phyloP scores from a whole-genome alignment of 2,329 filamentous ascomycete species.

The Apiospora marii region DNA sequence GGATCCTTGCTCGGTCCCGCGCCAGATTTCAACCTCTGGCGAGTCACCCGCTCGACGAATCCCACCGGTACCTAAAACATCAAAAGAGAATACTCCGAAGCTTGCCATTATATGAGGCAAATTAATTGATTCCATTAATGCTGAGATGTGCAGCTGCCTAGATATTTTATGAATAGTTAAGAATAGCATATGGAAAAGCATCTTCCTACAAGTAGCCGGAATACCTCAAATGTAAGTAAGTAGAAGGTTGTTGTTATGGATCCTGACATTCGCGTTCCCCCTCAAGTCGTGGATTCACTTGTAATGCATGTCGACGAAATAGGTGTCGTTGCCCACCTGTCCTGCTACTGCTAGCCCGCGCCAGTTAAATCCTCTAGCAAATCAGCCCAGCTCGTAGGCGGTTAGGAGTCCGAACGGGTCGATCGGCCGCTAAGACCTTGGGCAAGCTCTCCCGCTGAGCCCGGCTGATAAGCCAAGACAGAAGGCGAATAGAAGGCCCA shows the following conservation, averaged over 20 bases:
- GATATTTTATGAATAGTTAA: no score
- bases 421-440: conserved; percentile 14
- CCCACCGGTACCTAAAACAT: not conserved
- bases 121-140: not conserved
- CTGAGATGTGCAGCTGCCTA: not conserved
- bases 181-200: no score
- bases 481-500: not conserved
- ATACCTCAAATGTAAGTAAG: no score
- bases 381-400: not conserved
- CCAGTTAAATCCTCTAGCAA: not conserved
- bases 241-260: no score
- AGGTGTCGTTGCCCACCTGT: not conserved
- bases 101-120: not conserved
- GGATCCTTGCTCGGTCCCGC: conserved; percentile 13
- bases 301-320: not conserved
- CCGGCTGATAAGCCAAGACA: not conserved
- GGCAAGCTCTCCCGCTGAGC: conserved; percentile 5
- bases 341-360: not conserved
- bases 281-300: not conserved
- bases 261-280: not conserved
- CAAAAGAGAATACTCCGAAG: not conserved
- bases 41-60: not conserved
- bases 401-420: not conserved
- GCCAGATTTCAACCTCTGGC: conserved; percentile 6
- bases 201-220: no score